Evolutionary conservation across 2,329 filamentous ascomycete genomes (phyloP).

Genomic region (Aureobasidium sp.): DNA sequence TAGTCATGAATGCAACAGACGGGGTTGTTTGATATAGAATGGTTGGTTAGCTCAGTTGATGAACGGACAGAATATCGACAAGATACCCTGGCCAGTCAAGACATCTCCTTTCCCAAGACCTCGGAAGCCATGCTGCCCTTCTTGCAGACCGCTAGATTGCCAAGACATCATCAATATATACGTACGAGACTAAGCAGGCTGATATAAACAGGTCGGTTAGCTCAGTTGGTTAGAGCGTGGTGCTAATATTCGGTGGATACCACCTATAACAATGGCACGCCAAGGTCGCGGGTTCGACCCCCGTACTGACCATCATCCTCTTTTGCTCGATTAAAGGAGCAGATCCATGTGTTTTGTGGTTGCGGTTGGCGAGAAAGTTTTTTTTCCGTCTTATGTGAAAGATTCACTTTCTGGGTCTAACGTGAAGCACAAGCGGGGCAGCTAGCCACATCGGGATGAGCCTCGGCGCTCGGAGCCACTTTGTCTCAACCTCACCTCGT

Average conservation of each 20-base stretch:
- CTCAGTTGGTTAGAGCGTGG: slow-evolving; percentile 28
- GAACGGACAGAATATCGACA: no score
- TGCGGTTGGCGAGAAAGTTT: background rate
- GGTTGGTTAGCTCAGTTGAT: no score
- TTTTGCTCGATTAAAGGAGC: background rate
- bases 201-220: slow-evolving; percentile 18
- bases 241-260: slow-evolving; percentile 20
- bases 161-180: no score
- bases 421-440: background rate
- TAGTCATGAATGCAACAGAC: no score
- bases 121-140: no score
- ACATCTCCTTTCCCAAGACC: no score
- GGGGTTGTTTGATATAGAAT: no score
- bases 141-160: no score
- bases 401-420: no score
- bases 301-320: slow-evolving; percentile 19
- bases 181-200: no score
- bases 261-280: slow-evolving; percentile 14
- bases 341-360: background rate
- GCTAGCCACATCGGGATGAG: background rate
- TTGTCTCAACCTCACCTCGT: background rate
- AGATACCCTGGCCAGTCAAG: no score
- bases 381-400: background rate
- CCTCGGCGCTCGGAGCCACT: background rate
- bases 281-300: slow-evolving; percentile 27